These are phyloP conservation scores for Galerina marginata DNA, from an alignment of 768 basidiomycete species.

Conservation along the genomic window DNA sequence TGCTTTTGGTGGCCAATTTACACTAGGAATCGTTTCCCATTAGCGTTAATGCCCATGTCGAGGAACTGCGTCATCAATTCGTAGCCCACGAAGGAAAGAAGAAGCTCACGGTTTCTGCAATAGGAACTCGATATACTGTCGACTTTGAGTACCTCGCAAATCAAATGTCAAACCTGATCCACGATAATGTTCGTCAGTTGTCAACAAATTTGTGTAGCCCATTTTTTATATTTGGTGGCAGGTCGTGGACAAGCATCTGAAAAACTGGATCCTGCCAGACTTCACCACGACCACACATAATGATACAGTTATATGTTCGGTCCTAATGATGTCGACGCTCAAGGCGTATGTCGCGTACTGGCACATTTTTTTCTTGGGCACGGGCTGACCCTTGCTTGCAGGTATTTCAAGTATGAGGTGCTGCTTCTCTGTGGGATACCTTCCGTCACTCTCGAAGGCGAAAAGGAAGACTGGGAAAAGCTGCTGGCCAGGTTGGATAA, in stretches of 20 bases:
- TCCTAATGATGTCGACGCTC: conserved; percentile 25
- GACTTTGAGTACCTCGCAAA: conserved; percentile 37
- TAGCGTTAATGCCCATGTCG: conserved; percentile 39
- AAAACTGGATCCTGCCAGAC: conserved; percentile 22
- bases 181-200: conserved; percentile 3
- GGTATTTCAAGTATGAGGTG: conserved; percentile 25
- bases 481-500: conserved; percentile 25
- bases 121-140: conserved; percentile 22
- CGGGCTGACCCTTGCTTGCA: background rate
- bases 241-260: conserved; percentile 21
- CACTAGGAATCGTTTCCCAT: background rate
- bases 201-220: background rate
- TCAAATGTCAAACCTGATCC: conserved; percentile 30
- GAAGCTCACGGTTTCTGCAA: conserved; percentile 30
- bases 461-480: conserved; percentile 27
- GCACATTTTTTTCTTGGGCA: background rate
- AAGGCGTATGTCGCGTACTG: conserved; percentile 10
- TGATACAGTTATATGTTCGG: conserved; percentile 21
- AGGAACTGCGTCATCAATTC: conserved; percentile 35
- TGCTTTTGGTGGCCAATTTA: background rate
- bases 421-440: conserved; percentile 26
- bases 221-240: background rate
- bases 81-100: conserved; percentile 36
- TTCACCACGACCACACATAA: conserved; percentile 23
- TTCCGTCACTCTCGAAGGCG: conserved; percentile 27